Percentiles rank a stretch among this genome's conserved stretches.
Conservation (phyloP, 495 filamentous ascomycete genomes). For the Schizothecium vesticola region DNA sequence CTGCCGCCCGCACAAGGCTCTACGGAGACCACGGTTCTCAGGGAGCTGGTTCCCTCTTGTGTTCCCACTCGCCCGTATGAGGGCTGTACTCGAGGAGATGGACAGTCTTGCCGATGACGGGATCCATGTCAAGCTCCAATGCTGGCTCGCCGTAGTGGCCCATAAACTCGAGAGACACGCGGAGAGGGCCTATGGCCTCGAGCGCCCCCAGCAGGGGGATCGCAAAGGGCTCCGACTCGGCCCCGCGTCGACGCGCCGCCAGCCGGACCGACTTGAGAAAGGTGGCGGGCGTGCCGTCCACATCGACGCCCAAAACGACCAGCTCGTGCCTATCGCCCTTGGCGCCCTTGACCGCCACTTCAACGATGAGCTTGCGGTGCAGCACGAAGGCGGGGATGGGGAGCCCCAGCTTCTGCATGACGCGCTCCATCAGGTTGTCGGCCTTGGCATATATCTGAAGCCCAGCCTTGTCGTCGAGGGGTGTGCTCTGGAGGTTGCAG, state of each 20-base stretch:
- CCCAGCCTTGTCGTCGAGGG: conserved; percentile 29
- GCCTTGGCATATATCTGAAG: conserved; percentile 30
- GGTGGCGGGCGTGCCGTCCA: conserved; percentile 40
- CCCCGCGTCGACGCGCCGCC: conserved; percentile 28
- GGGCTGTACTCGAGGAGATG: conserved; percentile 40
- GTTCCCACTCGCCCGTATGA: conserved; percentile 31
- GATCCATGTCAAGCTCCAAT: conserved; percentile 24
- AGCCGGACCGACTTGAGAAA: conserved; percentile 38
- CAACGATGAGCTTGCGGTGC: conserved; percentile 24
- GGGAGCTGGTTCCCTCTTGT: neutral
- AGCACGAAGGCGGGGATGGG: conserved; percentile 35
- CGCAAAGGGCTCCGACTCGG: conserved; percentile 35
- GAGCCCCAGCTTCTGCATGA: conserved; percentile 37
- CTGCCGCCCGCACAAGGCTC: neutral
- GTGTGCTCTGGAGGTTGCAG: conserved; percentile 43
- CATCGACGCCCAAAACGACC: conserved; percentile 32
- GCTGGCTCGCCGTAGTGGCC: conserved; percentile 41
- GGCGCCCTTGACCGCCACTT: conserved; percentile 16
- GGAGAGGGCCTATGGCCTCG: conserved; percentile 22
- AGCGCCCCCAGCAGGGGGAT: conserved; percentile 28
- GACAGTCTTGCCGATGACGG: conserved; percentile 11
- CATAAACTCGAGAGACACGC: conserved; percentile 43
- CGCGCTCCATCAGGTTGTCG: conserved; percentile 35
- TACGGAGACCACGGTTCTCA: neutral
- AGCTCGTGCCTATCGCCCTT: conserved; percentile 20